phyloP scores from a whole-genome alignment of 805 yeast species.

The Wickerhamiella sergipiensis region DNA sequence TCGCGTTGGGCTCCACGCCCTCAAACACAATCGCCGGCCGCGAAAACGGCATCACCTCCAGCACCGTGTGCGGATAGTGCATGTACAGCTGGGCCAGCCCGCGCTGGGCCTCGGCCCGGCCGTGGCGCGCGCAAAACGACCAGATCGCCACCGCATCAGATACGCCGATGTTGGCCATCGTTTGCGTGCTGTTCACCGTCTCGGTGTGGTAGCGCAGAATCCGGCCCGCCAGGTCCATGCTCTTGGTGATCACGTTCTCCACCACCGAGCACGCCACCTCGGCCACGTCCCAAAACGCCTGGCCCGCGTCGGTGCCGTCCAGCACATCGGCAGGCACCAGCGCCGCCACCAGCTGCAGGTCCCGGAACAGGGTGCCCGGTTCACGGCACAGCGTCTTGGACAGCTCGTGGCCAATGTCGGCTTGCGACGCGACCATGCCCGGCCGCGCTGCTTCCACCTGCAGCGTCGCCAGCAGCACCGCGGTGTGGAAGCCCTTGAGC shows the following conservation, averaged over 20 bases:
- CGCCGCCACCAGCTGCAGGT: constrained; percentile 24
- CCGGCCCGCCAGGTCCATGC: constrained; percentile 19
- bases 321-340: constrained; percentile 21
- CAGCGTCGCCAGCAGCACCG: constrained; percentile 7
- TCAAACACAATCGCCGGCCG: constrained; percentile 14
- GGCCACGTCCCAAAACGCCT: constrained; percentile 27
- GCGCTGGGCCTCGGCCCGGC: constrained; percentile 17
- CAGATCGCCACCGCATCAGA: constrained; percentile 18
- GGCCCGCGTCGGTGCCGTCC: constrained; percentile 21
- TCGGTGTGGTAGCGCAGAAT: constrained; percentile 17
- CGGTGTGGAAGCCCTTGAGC: constrained; percentile 9
- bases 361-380: constrained; percentile 23
- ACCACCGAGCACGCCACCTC: constrained; percentile 21
- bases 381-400: constrained; percentile 20
- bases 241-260: constrained; percentile 14
- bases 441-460: not conserved
- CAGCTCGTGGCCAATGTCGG: constrained; percentile 24
- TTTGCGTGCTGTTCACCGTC: constrained; percentile 11
- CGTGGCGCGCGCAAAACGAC: constrained; percentile 19
- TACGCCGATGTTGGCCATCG: constrained; percentile 17
- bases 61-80: constrained; percentile 11
- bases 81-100: constrained; percentile 17
- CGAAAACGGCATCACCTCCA: constrained; percentile 16
- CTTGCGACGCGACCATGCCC: constrained; percentile 10
- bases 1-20: constrained; percentile 9